Base-by-base conservation (phyloP, 2,329 filamentous ascomycete species). In the Trichoderma gracile region DNA sequence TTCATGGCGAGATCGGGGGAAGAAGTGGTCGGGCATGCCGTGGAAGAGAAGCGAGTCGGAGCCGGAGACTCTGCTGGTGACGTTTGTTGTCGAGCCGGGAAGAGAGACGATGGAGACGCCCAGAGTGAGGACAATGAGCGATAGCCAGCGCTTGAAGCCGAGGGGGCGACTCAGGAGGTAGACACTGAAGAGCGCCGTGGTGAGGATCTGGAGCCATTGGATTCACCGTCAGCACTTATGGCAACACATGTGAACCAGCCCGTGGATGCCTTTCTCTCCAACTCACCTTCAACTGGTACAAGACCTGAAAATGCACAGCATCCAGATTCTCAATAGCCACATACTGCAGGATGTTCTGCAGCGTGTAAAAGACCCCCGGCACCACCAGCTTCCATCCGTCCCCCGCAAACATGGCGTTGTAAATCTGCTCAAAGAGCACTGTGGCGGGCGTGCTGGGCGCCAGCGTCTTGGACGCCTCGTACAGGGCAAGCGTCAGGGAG, bases 361-460 rank as follows among this genome's bases (percentile, higher is more conserved):
- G 75, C 0, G 94, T 97, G 74, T 97, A 98, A 1, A 98, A 82
- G 5, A 87, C 84, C 4, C 94, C 95, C 0, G 94, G 95, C 47
- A 98, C 88, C 9, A 92, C 92, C 68, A 99, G 80, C 77, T 97
- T 97, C 94, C 94, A 98, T 69, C 93, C 93, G 74, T 98, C 95
- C 10, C 90, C 89, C 0, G 90, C 89, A 74, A 98, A 96, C 17
- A 97, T 90, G 33, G 88, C 86, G 70, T 86, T 88, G 72, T 89
- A 90, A 25, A 98, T 86, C 72, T 92, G 89, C 71, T 88, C 85
- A 73, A 96, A 91, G 19, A 97, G 82, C 1, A 91, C 87, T 0
- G 91, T 92, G 21, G 89, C 89, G 2, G 92, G 90, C 23, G 91
- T 91, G 38, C 91, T 90, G 8, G 92, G 87, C 6, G 92, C 89